Evolutionary conservation across 176 grass and related monocot species (phyloP).

Genomic region (Echinochloa phyllopogon): DNA sequence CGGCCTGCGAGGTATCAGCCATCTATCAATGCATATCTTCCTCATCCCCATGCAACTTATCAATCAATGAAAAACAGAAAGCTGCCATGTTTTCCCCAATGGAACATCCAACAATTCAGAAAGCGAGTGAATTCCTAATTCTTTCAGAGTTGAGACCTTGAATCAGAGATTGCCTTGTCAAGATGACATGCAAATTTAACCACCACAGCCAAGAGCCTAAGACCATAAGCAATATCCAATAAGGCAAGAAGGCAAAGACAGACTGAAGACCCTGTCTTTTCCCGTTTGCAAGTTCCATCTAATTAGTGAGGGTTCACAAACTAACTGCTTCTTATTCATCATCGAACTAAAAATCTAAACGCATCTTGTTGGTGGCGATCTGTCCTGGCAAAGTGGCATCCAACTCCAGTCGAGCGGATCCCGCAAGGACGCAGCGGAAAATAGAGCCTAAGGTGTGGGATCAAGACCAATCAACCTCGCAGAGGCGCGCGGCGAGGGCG

Average conservation of each 20-base stretch:
- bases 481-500: conserved; percentile 74
- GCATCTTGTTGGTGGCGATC: background rate
- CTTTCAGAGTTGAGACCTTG: background rate
- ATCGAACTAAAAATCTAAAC: background rate
- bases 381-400: background rate
- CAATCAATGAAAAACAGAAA: background rate
- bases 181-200: background rate
- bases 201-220: background rate
- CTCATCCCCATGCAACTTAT: background rate
- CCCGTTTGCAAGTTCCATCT: background rate
- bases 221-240: background rate
- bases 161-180: background rate
- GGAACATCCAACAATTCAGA: background rate
- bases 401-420: background rate
- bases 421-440: background rate
- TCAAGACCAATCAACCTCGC: conserved; percentile 51
- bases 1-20: background rate
- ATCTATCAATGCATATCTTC: background rate
- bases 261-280: background rate
- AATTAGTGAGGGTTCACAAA: background rate
- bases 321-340: background rate
- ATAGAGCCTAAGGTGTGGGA: background rate
- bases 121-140: background rate
- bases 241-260: background rate
- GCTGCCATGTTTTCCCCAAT: background rate